These are phyloP conservation scores for Helminthosporium solani DNA, from an alignment of 2,329 filamentous ascomycete genomes.

Conservation along the genomic window DNA sequence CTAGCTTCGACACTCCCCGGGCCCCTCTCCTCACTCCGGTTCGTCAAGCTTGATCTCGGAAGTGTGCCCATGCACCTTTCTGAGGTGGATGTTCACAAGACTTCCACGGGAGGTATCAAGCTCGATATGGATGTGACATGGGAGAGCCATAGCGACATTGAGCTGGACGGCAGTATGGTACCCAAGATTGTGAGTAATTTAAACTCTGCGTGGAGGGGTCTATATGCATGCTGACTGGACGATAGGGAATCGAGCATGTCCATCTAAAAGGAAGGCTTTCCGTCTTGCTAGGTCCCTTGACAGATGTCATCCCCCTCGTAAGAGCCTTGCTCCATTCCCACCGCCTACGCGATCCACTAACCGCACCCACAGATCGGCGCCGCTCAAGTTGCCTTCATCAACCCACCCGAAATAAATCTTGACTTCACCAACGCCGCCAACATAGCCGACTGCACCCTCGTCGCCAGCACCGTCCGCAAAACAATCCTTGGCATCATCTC, in stretches of 20 bases:
- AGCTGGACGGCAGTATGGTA: slow-evolving; percentile 48
- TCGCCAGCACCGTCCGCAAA: slow-evolving; percentile 49
- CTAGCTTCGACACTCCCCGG: slow-evolving; percentile 50
- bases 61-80: slow-evolving; percentile 44
- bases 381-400: slow-evolving; percentile 52
- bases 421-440: slow-evolving; percentile 52
- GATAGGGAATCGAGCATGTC: slow-evolving; percentile 49
- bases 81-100: slow-evolving; percentile 50
- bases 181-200: slow-evolving; percentile 44
- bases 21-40: slow-evolving; percentile 46
- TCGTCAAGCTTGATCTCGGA: slow-evolving; percentile 51
- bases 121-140: slow-evolving; percentile 52
- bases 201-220: background rate
- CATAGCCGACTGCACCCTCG: slow-evolving; percentile 46
- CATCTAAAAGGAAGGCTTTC: slow-evolving; percentile 49
- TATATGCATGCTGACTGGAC: slow-evolving; percentile 3
- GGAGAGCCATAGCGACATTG: slow-evolving; percentile 51
- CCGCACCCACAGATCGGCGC: slow-evolving; percentile 47
- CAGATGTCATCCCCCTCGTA: slow-evolving; percentile 51
- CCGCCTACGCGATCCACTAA: background rate
- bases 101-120: slow-evolving; percentile 48
- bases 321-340: background rate
- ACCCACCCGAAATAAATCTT: slow-evolving; percentile 49
- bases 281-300: slow-evolving; percentile 49
- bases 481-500: slow-evolving; percentile 48